Conservation (phyloP, 441 rosid genomes). For the Croton setiger region DNA sequence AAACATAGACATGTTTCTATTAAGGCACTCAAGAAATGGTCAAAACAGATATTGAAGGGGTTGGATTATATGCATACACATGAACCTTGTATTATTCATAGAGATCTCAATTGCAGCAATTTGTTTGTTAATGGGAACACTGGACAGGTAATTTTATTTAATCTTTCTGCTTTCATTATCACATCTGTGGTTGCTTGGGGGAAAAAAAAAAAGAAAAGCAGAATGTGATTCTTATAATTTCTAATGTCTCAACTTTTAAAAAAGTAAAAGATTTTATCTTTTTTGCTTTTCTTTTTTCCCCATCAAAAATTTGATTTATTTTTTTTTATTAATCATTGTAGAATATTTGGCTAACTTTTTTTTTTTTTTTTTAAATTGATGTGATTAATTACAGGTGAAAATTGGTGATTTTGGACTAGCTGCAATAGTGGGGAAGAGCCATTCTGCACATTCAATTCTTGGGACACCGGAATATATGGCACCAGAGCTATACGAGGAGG, state of each 20-base stretch:
- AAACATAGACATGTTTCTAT: conserved; percentile 60
- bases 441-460: conserved; percentile 56
- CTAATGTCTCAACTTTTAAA: background rate
- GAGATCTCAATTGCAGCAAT: conserved; percentile 75
- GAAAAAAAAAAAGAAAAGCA: background rate
- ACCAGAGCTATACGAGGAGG: conserved; percentile 70
- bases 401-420: conserved; percentile 73
- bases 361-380: conserved; percentile 15
- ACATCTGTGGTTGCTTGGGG: background rate
- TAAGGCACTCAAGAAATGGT: conserved; percentile 79
- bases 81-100: conserved; percentile 58
- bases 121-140: conserved; percentile 66
- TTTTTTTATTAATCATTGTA: background rate
- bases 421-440: conserved; percentile 60
- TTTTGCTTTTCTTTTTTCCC: background rate
- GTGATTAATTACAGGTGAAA: conserved; percentile 51
- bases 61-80: conserved; percentile 58
- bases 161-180: background rate
- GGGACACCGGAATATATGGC: conserved; percentile 81
- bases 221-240: background rate
- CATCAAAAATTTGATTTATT: background rate
- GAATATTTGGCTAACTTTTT: conserved; percentile 13
- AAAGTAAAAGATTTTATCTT: background rate
- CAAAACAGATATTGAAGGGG: conserved; percentile 58
- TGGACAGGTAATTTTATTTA: conserved; percentile 41